These are phyloP conservation scores for Ustulina deusta DNA, from an alignment of 2,329 filamentous ascomycete genomes.

Conservation along the genomic window DNA sequence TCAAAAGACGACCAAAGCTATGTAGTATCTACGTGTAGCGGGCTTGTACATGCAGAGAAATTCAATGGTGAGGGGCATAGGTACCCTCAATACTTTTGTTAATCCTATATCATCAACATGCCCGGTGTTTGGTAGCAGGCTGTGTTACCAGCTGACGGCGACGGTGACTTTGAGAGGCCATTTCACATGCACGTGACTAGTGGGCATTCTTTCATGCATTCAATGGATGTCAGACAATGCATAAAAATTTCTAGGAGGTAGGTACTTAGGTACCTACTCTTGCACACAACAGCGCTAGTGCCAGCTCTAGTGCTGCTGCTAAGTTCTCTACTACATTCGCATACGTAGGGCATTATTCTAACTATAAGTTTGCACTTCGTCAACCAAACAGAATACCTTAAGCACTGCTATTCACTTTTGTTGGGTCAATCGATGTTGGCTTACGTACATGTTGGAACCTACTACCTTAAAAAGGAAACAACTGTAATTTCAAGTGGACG, in stretches of 20 bases:
- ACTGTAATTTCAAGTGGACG: slow-evolving; percentile 1
- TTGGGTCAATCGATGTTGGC: neutral
- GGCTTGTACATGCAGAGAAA: slow-evolving; percentile 38
- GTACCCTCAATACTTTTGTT: neutral
- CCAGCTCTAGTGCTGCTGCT: neutral
- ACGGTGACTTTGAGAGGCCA: neutral
- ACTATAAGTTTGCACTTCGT: neutral
- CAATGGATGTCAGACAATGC: slow-evolving; percentile 17
- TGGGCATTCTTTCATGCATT: neutral
- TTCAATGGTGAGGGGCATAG: slow-evolving; percentile 8
- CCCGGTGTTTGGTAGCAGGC: neutral
- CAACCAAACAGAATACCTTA: neutral
- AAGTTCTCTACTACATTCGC: neutral
- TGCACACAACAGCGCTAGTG: neutral
- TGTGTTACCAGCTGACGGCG: neutral
- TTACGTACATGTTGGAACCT: neutral
- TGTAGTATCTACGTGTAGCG: slow-evolving; percentile 40
- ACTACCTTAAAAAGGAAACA: neutral
- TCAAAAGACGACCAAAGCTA: slow-evolving; percentile 33
- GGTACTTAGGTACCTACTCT: no score
- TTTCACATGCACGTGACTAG: slow-evolving; percentile 28
- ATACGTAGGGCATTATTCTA: neutral
- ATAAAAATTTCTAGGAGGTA: slow-evolving; percentile 32
- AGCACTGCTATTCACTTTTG: neutral
- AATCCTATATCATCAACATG: slow-evolving; percentile 6